phyloP scores from a whole-genome alignment of 2,329 filamentous ascomycete genomes.

The Claviceps pazoutovae region DNA sequence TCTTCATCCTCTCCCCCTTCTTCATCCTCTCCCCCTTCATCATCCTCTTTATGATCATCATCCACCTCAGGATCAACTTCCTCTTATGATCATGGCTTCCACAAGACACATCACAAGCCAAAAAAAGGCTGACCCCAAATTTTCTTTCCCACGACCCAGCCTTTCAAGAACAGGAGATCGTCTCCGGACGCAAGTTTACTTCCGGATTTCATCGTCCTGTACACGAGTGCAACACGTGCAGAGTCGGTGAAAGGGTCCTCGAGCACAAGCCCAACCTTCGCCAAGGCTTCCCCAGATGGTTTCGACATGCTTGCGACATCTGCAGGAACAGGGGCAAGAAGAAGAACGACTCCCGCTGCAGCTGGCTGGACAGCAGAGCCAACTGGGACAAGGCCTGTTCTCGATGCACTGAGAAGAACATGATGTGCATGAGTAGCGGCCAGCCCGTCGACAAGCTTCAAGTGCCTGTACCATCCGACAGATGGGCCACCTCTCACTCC shows the following conservation, averaged over 20 bases:
- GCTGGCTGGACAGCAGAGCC: conserved; percentile 10
- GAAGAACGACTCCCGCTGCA: conserved; percentile 7
- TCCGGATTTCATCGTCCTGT: not conserved
- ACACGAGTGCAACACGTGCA: not conserved
- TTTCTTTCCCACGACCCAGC: not conserved
- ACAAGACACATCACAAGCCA: too few species aligned
- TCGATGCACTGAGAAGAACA: conserved; percentile 8
- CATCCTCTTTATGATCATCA: too few species aligned
- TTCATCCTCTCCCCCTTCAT: too few species aligned
- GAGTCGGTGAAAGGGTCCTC: not conserved
- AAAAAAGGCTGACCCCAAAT: too few species aligned
- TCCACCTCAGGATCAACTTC: too few species aligned
- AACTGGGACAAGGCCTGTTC: conserved; percentile 12
- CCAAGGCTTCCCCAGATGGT: conserved; percentile 10
- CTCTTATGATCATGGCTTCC: too few species aligned
- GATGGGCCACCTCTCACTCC: conserved; percentile 7
- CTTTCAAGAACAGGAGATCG: not conserved
- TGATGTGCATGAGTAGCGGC: conserved; percentile 11
- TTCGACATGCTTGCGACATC: conserved; percentile 12
- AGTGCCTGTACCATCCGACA: conserved; percentile 2
- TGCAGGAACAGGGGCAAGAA: conserved; percentile 8
- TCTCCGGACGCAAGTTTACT: too few species aligned
- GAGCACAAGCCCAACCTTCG: conserved; percentile 8
- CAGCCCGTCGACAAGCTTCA: conserved; percentile 5
- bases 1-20: not conserved